Percentiles rank a stretch among this genome's conserved stretches.
Evolutionary conservation across 352 stramenopile genomes (phyloP).

Genomic region (Phytophthora sansomeana): DNA sequence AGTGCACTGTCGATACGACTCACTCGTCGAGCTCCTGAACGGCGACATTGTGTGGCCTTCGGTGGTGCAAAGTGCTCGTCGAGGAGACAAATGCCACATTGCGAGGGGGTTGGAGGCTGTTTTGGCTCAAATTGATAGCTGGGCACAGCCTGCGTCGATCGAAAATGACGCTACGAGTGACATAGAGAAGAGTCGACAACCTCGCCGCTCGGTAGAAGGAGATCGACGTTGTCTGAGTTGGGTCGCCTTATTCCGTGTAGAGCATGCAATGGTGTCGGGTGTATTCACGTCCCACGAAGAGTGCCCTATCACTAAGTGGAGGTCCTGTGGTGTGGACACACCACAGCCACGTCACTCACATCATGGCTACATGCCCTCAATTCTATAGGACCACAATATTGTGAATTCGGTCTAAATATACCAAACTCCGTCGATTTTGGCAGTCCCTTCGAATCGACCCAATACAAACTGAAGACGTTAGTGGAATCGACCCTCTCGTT

Average conservation of each 20-base stretch:
- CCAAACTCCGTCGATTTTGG: no score
- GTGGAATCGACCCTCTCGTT: no score
- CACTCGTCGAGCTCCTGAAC: slow-evolving; percentile 67
- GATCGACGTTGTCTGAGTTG: slow-evolving; percentile 22
- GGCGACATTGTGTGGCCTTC: slow-evolving; percentile 70
- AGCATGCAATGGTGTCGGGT: slow-evolving; percentile 61
- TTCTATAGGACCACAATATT: no score
- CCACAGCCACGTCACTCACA: no score
- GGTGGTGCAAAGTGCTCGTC: slow-evolving; percentile 55
- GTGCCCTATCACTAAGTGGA: no score
- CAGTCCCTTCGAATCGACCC: no score
- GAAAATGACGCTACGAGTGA: slow-evolving; percentile 15
- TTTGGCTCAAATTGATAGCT: slow-evolving; percentile 44
- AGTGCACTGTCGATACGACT: slow-evolving; percentile 7
- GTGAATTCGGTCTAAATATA: no score
- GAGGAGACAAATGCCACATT: slow-evolving; percentile 44
- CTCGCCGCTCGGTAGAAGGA: slow-evolving; percentile 18
- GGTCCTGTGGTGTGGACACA: no score
- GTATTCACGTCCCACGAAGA: no score
- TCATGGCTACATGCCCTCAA: no score
- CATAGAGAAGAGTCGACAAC: slow-evolving; percentile 1
- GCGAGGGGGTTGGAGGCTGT: slow-evolving; percentile 59
- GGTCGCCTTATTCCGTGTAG: slow-evolving; percentile 58
- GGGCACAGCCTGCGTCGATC: slow-evolving; percentile 5
- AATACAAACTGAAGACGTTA: no score